Evolutionary conservation across 371 early-diverging fungal species (phyloP), one percentile per base, ranked within the genome.

Genomic region (Batrachochytrium dendrobatidis): DNA sequence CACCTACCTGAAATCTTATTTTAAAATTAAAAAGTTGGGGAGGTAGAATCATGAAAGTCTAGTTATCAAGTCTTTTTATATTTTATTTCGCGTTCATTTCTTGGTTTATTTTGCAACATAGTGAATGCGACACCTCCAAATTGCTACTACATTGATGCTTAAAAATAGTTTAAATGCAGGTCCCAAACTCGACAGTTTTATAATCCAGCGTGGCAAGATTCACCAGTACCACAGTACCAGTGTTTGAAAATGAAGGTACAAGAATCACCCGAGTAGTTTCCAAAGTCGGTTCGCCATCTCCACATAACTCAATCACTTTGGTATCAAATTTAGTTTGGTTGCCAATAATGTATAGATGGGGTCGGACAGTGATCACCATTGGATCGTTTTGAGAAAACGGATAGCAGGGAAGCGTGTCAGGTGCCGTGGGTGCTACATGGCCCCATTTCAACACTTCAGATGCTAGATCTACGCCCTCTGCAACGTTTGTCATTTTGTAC

Each of bases 341-440:
- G n/a, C 94, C 95, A 26, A 92, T 69, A 68, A 90, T 84, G 63
- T 89, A 93, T 17, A 96, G 78, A 61, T 94, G 85, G 7, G 95
- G 95, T 32, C 76, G 61, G 32, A 65, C 53, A 4, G 69, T 66
- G 24, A 96, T 63, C 5, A 94, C 73, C 60, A 95, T 92, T 0
- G 97, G 95, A 60, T 96, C 97, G 8, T 62, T 64, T 52, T 86
- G 83, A 61, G 75, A 74, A 64, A 86, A 93, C 15, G 97, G 97
- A 65, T 90, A 89, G 61, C 87, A 86, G 86, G 89, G 90, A 34
- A 95, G 72, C 3, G 95, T 94, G 71, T 96, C 97, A 0, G 97
- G 97, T 0, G 90, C 86, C 10, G 92, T 85, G 0, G 97, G 97
- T 8, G 92, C 91, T 24, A 94, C 70, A 55, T 92, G 92, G 22